Evolutionary conservation across 148 eudicot genomes (phyloP).

Genomic region (Amaranthus hypochondriacus): DNA sequence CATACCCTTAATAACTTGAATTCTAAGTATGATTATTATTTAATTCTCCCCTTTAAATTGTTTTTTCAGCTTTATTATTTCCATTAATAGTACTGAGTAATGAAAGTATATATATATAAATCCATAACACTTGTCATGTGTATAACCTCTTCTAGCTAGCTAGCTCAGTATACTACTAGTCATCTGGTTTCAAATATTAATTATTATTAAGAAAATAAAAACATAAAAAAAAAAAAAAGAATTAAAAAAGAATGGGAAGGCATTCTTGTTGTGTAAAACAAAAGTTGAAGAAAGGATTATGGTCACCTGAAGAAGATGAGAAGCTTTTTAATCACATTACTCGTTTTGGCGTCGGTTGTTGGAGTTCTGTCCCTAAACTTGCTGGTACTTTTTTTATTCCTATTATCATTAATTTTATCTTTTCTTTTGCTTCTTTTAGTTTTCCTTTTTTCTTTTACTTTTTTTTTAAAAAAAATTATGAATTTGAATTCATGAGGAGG

Average conservation of each 20-base stretch:
- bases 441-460: not conserved
- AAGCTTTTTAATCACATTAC: conserved; percentile 43
- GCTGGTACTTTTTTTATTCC: conserved; percentile 22
- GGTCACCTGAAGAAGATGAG: conserved; percentile 54
- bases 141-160: conserved; percentile 4
- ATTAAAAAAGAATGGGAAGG: conserved; percentile 25
- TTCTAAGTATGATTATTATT: conserved; percentile 49
- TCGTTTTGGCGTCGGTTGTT: conserved; percentile 42
- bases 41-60: conserved; percentile 6
- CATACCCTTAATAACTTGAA: conserved; percentile 52
- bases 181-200: not conserved
- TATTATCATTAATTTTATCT: not conserved
- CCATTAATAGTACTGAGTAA: not conserved
- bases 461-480: not conserved
- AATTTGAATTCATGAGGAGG: not conserved
- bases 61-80: not conserved
- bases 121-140: conserved; percentile 23
- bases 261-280: conserved; percentile 35
- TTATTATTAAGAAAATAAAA: conserved; percentile 16
- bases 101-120: conserved; percentile 23
- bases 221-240: not conserved
- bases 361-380: conserved; percentile 49
- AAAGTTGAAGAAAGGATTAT: conserved; percentile 40
- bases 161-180: not conserved
- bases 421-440: not conserved